Evolutionary conservation across 2,329 filamentous ascomycete genomes (phyloP).

Genomic region (Didymella arachidicola): DNA sequence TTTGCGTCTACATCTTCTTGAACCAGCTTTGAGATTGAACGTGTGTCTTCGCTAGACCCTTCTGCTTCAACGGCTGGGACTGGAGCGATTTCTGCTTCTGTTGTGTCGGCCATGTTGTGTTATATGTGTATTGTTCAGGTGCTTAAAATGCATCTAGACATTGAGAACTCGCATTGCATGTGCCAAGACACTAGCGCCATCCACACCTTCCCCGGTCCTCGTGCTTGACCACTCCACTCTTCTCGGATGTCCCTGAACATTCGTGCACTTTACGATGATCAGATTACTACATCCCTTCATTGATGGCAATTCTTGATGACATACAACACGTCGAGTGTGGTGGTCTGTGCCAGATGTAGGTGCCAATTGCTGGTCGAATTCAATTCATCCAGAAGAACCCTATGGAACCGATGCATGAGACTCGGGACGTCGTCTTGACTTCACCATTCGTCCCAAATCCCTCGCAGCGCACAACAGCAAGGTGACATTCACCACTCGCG

Average conservation of each 20-base stretch:
- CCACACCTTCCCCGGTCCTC: not conserved
- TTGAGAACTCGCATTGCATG: constrained; percentile 8
- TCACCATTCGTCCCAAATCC: too few species aligned
- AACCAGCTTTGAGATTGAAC: constrained; percentile 10
- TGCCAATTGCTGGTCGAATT: too few species aligned
- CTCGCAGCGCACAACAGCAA: not conserved
- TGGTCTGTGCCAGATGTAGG: too few species aligned
- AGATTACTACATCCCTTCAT: too few species aligned
- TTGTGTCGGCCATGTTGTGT: constrained; percentile 33
- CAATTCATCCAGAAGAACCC: too few species aligned
- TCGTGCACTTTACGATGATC: too few species aligned
- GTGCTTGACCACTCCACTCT: too few species aligned
- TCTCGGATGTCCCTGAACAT: too few species aligned
- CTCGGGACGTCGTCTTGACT: too few species aligned
- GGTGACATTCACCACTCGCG: constrained; percentile 1
- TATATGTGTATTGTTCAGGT: constrained; percentile 1
- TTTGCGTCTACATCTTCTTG: not conserved
- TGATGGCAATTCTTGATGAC: too few species aligned
- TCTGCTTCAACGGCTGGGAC: constrained; percentile 19
- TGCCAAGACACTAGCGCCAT: constrained; percentile 18
- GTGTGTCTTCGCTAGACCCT: constrained; percentile 11
- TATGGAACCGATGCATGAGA: too few species aligned
- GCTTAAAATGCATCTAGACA: not conserved
- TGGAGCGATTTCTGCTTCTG: constrained; percentile 20
- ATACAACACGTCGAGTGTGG: too few species aligned